phyloP scores from a whole-genome alignment of 108 stramenopile species.

The Halocafeteria seosinensis region DNA sequence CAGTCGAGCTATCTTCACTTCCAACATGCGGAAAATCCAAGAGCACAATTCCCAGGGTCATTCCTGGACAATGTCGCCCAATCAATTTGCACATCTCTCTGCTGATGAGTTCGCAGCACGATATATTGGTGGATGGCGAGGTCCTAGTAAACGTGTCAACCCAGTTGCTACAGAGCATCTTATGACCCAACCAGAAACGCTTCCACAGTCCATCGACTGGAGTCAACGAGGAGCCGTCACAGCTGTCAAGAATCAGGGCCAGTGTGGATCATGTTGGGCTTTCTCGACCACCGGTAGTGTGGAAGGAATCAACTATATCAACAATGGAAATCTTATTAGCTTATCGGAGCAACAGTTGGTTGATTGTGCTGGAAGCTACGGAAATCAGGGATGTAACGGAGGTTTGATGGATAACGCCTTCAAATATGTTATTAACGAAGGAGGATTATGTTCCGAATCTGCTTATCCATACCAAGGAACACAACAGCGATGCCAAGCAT shows the following conservation, averaged over 20 bases:
- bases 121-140: not conserved
- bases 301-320: constrained; percentile 53
- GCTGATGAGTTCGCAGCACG: not conserved
- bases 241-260: constrained; percentile 46
- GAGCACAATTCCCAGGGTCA: constrained; percentile 2
- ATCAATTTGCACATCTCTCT: constrained; percentile 13
- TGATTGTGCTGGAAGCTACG: constrained; percentile 18
- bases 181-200: not conserved
- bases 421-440: constrained; percentile 40
- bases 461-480: constrained; percentile 36
- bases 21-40: not conserved
- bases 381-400: constrained; percentile 42
- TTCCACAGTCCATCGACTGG: constrained; percentile 8
- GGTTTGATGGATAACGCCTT: constrained; percentile 44
- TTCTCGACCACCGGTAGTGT: constrained; percentile 77
- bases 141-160: not conserved
- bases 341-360: constrained; percentile 44
- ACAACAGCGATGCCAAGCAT: not conserved
- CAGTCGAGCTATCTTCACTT: constrained; percentile 2
- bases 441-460: constrained; percentile 33
- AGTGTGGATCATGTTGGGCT: constrained; percentile 86
- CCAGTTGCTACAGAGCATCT: not conserved
- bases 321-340: constrained; percentile 26
- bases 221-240: constrained; percentile 13
- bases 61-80: constrained; percentile 6